phyloP scores from a whole-genome alignment of 495 filamentous ascomycete species.

The Neurospora hispaniola region DNA sequence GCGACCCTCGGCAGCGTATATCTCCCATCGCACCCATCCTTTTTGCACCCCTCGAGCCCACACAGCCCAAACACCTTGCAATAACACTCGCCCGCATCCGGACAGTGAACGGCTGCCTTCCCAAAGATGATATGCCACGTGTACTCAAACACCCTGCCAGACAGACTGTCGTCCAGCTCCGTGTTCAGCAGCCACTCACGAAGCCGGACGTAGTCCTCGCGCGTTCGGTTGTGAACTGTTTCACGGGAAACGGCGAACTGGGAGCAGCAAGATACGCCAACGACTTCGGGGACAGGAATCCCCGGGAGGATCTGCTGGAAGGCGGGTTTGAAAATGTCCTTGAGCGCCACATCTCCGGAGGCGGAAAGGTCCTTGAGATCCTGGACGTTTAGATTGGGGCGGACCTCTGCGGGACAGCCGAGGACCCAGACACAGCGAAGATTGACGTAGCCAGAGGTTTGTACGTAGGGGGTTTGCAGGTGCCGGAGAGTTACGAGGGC shows the following conservation, averaged over 20 bases:
- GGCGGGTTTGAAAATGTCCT: slow-evolving; percentile 33
- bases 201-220: slow-evolving; percentile 44
- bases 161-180: slow-evolving; percentile 42
- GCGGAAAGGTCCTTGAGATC: slow-evolving; percentile 5
- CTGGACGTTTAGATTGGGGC: slow-evolving; percentile 19
- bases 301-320: slow-evolving; percentile 48
- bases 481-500: slow-evolving; percentile 36
- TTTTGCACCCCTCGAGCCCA: slow-evolving; percentile 25
- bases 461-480: slow-evolving; percentile 45
- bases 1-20: slow-evolving; percentile 23
- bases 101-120: slow-evolving; percentile 43
- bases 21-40: slow-evolving; percentile 18
- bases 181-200: slow-evolving; percentile 53
- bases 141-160: slow-evolving; percentile 60
- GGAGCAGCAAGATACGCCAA: slow-evolving; percentile 55
- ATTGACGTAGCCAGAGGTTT: slow-evolving; percentile 49
- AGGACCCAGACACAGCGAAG: slow-evolving; percentile 54
- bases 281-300: slow-evolving; percentile 26
- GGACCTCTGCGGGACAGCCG: slow-evolving; percentile 52
- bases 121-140: slow-evolving; percentile 54
- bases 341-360: background rate
- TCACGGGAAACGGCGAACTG: slow-evolving; percentile 57
- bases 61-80: slow-evolving; percentile 56
- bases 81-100: slow-evolving; percentile 46
- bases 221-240: slow-evolving; percentile 36